A percentile compares a stretch with the other conserved stretches of the same genome.
Evolutionary conservation across 31 red algal genomes (phyloP).

Genomic region (Porphyra umbilicalis): DNA sequence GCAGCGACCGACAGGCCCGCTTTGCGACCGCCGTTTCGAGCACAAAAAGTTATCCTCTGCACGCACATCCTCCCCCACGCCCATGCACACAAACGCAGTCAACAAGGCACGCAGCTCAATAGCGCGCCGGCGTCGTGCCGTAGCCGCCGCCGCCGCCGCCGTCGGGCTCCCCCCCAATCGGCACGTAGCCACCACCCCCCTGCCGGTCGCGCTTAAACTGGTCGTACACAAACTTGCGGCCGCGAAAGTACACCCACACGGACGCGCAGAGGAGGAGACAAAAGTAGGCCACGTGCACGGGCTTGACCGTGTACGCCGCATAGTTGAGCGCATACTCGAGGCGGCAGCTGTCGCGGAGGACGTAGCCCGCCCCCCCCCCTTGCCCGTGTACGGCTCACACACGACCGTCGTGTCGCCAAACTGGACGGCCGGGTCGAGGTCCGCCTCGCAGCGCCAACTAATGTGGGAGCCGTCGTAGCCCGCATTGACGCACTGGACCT

Average conservation of each 20-base stretch:
- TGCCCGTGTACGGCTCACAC: constrained; percentile 31
- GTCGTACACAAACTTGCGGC: background rate
- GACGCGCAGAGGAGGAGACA: background rate
- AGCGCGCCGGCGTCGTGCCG: too few species aligned
- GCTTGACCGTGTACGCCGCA: constrained; percentile 31
- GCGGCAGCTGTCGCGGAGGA: constrained; percentile 31
- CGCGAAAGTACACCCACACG: background rate
- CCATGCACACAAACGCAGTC: too few species aligned
- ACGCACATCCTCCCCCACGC: too few species aligned
- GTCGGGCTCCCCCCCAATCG: background rate
- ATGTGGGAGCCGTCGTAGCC: constrained; percentile 49
- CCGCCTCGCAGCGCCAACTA: constrained; percentile 43
- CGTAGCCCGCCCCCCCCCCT: constrained; percentile 32
- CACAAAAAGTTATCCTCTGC: too few species aligned
- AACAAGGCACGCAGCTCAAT: too few species aligned
- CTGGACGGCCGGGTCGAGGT: constrained; percentile 15
- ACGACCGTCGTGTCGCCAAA: constrained; percentile 47
- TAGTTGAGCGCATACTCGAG: constrained; percentile 54
- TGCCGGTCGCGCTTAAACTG: background rate
- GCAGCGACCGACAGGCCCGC: too few species aligned
- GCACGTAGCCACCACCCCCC: background rate
- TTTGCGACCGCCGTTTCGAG: too few species aligned
- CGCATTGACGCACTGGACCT: constrained; percentile 44
- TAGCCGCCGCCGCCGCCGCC: background rate
- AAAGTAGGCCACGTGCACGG: constrained; percentile 41